Base-by-base conservation (phyloP, 2,329 filamentous ascomycete species). In the Emericellopsis atlantica region DNA sequence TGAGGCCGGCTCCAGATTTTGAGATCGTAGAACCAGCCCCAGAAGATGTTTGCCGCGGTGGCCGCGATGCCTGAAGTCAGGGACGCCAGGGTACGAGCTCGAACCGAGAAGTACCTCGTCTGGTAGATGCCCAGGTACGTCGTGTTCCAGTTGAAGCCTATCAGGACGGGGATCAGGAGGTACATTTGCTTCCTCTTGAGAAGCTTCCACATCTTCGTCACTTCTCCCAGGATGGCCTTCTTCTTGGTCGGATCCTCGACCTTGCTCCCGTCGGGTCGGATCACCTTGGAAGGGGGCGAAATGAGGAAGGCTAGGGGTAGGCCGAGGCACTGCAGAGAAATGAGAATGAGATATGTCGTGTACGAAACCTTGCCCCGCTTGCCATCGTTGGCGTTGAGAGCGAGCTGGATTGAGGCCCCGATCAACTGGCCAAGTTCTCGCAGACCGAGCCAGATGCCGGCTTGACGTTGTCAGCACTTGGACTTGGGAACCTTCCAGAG, bases 61-160 rank as follows among this genome's bases (percentile, higher is more conserved):
- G 81, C 80, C 6, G 81, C 67, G 10, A 86, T 70, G 2, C 79
- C 81, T 0, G 77, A 79, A 4, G 87, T 52, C 49, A 88, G 83
- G 0, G 81, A 85, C 0, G 79, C 82, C 2, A 87, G 61, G 0
- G 83, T 80, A 36, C 83, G 67, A 2, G 80, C 66, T 2, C 82
- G 71, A 2, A 87, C 83, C 2, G 69, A 72, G 51, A 87, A 84
- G 78, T 79, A 88, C 12, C 81, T 61, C 57, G 16, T 15, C 15
- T 21, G 18, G 23, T 37, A 11, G 15, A 23, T 11, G 15, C 11
- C 21, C 9, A 21, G 16, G 11, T n/a, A 26, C 1, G 14, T 32
- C 11, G 15, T 4, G 31, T 32, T 32, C 31, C 11, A 4, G 31
- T 32, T 1, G 4, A 9, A 14, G 31, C 45, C 40, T 40, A 46